Conservation (phyloP, 2,329 filamentous ascomycete species). For the Ampelomyces quisqualis region DNA sequence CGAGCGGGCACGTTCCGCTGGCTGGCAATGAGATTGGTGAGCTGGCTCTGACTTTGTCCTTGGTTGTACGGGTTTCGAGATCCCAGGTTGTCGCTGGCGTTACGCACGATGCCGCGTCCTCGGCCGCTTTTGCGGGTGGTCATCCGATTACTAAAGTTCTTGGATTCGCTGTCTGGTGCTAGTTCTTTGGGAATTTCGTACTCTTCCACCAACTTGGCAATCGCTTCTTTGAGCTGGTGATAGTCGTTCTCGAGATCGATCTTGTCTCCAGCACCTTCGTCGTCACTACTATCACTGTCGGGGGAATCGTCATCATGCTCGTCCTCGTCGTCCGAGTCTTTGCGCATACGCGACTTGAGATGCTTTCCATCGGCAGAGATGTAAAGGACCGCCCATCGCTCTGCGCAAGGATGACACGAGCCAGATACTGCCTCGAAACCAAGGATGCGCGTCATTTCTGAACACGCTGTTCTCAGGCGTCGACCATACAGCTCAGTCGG, state of each 20-base stretch:
- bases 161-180: conserved; percentile 59
- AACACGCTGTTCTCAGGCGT: conserved; percentile 65
- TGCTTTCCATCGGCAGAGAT: conserved; percentile 71
- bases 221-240: conserved; percentile 76
- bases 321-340: conserved; percentile 65
- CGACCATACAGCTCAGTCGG: conserved; percentile 46
- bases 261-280: conserved; percentile 46
- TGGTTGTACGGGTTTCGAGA: conserved; percentile 56
- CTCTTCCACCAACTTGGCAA: conserved; percentile 77
- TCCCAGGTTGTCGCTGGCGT: conserved; percentile 34
- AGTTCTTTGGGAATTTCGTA: conserved; percentile 74
- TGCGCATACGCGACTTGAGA: conserved; percentile 70
- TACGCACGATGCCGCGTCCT: conserved; percentile 27
- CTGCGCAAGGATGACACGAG: conserved; percentile 74
- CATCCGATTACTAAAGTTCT: conserved; percentile 71
- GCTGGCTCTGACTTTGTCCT: conserved; percentile 37
- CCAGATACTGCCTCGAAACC: conserved; percentile 66
- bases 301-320: conserved; percentile 62
- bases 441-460: conserved; percentile 68
- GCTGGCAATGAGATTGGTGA: conserved; percentile 43
- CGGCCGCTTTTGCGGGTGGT: conserved; percentile 47
- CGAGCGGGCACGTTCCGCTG: conserved; percentile 39
- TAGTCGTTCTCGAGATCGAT: conserved; percentile 74
- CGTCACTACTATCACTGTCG: conserved; percentile 53
- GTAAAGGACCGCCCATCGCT: conserved; percentile 80